A percentile compares a stretch with the other conserved stretches of the same genome.
phyloP scores from a whole-genome alignment of 2,329 filamentous ascomycete genomes.

The Chrysosporium queenslandicum region DNA sequence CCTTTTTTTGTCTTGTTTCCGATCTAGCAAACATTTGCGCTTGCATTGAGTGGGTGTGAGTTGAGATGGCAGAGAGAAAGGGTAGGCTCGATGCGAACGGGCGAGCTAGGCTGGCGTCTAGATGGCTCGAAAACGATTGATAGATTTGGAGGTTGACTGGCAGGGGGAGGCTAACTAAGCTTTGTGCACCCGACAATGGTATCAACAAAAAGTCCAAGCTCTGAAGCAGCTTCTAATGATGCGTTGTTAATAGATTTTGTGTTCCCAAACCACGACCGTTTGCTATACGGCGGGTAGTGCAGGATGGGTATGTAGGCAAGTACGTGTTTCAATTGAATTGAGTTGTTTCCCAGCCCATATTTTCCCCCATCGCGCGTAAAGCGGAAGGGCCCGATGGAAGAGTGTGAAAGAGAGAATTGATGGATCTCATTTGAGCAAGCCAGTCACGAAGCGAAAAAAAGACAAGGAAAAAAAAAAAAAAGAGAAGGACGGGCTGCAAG shows the following conservation, averaged over 20 bases:
- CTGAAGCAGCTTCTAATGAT: not conserved
- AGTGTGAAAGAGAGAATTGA: not conserved
- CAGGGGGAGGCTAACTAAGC: no score
- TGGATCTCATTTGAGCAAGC: not conserved
- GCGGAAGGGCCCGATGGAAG: not conserved
- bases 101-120: constrained; percentile 2
- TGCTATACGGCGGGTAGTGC: no score
- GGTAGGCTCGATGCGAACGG: not conserved
- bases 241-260: constrained; percentile 4
- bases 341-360: no score
- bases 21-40: no score
- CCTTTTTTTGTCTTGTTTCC: no score
- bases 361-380: no score
- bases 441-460: no score
- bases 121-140: not conserved
- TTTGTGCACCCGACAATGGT: not conserved
- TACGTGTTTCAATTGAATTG: not conserved
- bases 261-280: no score
- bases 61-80: not conserved
- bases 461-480: not conserved
- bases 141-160: not conserved
- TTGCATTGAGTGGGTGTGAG: not conserved
- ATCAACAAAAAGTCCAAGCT: no score
- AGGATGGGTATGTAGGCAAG: no score
- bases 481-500: not conserved